Evolutionary conservation across 225 moss, liverwort and hornwort genomes (phyloP).

Genomic region (Physcomitrium patens): DNA sequence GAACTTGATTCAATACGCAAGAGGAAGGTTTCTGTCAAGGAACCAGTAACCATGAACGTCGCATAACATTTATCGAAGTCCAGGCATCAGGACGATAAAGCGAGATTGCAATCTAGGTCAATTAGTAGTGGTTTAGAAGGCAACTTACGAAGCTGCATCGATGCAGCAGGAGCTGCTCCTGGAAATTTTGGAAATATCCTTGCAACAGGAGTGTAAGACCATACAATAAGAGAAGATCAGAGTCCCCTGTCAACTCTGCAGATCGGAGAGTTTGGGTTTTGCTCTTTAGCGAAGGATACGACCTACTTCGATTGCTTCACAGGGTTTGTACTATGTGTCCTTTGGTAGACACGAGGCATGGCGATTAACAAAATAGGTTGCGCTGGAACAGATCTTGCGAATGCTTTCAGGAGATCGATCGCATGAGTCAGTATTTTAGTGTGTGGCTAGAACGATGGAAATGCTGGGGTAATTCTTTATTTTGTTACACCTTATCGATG

Average conservation of each 20-base stretch:
- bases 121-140: constrained; percentile 36
- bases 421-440: neutral
- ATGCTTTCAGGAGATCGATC: neutral
- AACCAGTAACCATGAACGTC: constrained; percentile 43
- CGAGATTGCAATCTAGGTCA: constrained; percentile 24
- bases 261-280: constrained; percentile 48
- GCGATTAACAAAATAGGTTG: neutral
- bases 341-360: neutral
- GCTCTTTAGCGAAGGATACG: constrained; percentile 12
- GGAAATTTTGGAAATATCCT: constrained; percentile 21
- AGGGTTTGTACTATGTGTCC: neutral
- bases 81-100: constrained; percentile 27
- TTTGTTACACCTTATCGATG: neutral
- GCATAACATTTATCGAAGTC: constrained; percentile 36
- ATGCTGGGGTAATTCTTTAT: neutral
- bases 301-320: constrained; percentile 4
- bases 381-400: neutral
- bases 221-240: constrained; percentile 18
- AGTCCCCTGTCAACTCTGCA: constrained; percentile 32
- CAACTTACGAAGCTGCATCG: constrained; percentile 20
- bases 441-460: neutral
- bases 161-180: constrained; percentile 37
- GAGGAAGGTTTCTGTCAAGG: constrained; percentile 36
- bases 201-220: constrained; percentile 28
- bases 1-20: constrained; percentile 33